A percentile compares a stretch with the other conserved stretches of the same genome.
Conservation (phyloP, 352 stramenopile species). For the Pythium folliculosum region DNA sequence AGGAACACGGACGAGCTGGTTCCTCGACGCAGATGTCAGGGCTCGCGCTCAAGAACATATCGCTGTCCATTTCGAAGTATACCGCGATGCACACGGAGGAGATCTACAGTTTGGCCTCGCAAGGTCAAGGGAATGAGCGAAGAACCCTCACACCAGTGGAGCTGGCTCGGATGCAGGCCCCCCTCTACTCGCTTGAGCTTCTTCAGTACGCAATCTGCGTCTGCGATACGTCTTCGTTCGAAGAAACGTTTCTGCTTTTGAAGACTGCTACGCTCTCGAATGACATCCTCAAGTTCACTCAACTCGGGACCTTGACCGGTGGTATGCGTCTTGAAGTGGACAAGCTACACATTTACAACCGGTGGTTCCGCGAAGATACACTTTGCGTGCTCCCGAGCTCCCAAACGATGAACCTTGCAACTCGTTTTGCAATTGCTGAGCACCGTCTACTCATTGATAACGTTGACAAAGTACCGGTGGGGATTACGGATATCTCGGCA, state of each 20-base stretch:
- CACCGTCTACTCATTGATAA: slow-evolving; percentile 40
- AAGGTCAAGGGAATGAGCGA: slow-evolving; percentile 19
- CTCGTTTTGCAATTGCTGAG: slow-evolving; percentile 60
- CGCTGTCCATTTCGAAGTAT: slow-evolving; percentile 60
- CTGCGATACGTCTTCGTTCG: slow-evolving; percentile 52
- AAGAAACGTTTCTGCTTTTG: slow-evolving; percentile 60
- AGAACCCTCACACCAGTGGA: slow-evolving; percentile 27
- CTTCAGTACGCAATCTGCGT: slow-evolving; percentile 66
- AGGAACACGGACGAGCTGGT: background rate
- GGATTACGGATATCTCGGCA: slow-evolving; percentile 12
- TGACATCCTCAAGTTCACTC: slow-evolving; percentile 51
- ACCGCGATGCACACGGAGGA: slow-evolving; percentile 56
- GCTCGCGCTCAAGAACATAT: slow-evolving; percentile 52
- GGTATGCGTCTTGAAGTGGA: background rate
- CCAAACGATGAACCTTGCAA: slow-evolving; percentile 60
- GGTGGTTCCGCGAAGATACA: slow-evolving; percentile 64
- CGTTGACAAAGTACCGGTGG: slow-evolving; percentile 18
- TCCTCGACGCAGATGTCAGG: slow-evolving; percentile 12
- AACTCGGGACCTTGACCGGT: slow-evolving; percentile 31
- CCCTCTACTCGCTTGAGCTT: slow-evolving; percentile 57
- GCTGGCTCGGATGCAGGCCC: slow-evolving; percentile 50
- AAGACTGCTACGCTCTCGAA: slow-evolving; percentile 58
- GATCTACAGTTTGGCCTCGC: slow-evolving; percentile 38
- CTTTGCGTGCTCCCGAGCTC: slow-evolving; percentile 44
- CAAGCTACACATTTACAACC: slow-evolving; percentile 42